A percentile compares a stretch with the other conserved stretches of the same genome.
phyloP scores from a whole-genome alignment of 331 rosid species.

The Quercus lobata region DNA sequence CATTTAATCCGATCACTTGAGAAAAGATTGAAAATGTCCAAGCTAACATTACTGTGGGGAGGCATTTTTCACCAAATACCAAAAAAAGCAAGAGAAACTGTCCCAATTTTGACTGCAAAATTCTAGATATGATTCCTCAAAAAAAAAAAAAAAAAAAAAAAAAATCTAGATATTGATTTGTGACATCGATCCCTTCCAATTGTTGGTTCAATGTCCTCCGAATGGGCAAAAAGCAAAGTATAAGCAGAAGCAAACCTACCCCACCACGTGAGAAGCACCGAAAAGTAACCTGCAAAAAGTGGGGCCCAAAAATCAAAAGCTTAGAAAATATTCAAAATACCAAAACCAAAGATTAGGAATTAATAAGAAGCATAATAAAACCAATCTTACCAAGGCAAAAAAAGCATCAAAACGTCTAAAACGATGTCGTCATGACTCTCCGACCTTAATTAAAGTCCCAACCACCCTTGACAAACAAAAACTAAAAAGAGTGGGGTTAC shows the following conservation, averaged over 20 bases:
- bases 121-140: too few relatives aligned
- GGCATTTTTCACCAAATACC: neutral
- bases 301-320: slow-evolving; percentile 9
- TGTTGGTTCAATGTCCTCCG: too few relatives aligned
- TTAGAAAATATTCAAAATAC: neutral
- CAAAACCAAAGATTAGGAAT: neutral
- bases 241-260: slow-evolving; percentile 26
- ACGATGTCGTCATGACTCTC: neutral
- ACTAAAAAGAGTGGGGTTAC: neutral
- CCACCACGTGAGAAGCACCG: slow-evolving; percentile 42
- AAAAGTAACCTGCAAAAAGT: slow-evolving; percentile 19
- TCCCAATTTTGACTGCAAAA: too few relatives aligned
- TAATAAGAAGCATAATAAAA: too few relatives aligned
- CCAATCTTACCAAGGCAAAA: neutral
- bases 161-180: too few relatives aligned
- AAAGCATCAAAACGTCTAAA: neutral
- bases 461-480: neutral
- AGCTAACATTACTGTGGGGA: neutral
- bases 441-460: neutral
- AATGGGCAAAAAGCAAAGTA: neutral
- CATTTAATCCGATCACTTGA: neutral
- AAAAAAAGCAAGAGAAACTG: neutral
- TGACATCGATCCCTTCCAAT: too few relatives aligned
- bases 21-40: neutral
- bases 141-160: too few relatives aligned